Evolutionary conservation across 2,329 filamentous ascomycete species (phyloP).

Genomic region (Fusarium decemcellulare): DNA sequence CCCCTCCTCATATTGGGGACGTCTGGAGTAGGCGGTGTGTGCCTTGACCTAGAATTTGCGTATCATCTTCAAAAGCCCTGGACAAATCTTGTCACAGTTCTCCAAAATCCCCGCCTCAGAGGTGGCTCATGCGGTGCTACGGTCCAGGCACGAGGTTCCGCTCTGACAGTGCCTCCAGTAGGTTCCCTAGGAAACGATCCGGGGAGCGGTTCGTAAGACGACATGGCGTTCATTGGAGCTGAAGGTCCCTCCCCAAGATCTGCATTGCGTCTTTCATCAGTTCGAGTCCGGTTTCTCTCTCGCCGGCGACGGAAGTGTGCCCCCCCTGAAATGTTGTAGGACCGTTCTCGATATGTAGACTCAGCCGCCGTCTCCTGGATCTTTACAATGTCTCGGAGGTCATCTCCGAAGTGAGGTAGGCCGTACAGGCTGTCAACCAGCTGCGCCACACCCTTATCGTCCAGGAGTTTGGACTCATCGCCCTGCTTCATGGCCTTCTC

Average conservation of each 20-base stretch:
- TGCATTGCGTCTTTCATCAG: neutral
- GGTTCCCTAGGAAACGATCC: constrained; percentile 8
- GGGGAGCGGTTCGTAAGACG: constrained; percentile 12
- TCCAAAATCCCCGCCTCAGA: neutral
- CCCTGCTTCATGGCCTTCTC: constrained; percentile 14
- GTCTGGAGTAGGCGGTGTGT: neutral
- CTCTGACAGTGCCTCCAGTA: neutral
- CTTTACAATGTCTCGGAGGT: constrained; percentile 2
- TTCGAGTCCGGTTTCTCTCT: neutral
- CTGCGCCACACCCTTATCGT: neutral
- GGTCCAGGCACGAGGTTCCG: neutral
- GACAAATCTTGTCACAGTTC: neutral
- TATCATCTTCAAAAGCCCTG: neutral
- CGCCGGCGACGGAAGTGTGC: constrained; percentile 8
- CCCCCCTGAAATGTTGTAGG: constrained; percentile 3
- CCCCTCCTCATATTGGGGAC: neutral
- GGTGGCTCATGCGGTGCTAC: neutral
- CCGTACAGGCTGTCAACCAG: neutral
- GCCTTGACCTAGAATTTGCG: neutral
- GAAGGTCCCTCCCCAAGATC: neutral
- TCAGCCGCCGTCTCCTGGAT: constrained; percentile 1
- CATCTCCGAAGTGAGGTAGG: neutral
- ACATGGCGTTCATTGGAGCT: accelerated
- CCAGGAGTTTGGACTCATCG: neutral
- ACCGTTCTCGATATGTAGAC: constrained; percentile 1